Evolutionary conservation across 306 rosid species (phyloP).

Genomic region (Luffa acutangula): DNA sequence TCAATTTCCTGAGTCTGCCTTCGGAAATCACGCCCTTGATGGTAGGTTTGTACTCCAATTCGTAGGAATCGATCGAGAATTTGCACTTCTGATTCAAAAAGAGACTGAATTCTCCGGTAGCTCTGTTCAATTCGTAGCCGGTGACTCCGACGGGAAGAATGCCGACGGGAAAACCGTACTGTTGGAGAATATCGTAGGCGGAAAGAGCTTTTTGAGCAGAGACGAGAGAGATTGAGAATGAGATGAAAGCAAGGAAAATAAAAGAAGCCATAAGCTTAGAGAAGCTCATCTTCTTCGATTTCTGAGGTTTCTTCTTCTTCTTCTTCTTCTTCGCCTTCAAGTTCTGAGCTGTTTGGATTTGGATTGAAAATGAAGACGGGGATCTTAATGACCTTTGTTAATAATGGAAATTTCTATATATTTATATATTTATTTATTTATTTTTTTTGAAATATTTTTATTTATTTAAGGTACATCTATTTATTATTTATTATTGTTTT

Average conservation of each 20-base stretch:
- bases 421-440: too few relatives aligned
- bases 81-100: constrained; percentile 22
- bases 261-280: background rate
- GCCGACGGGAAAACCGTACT: constrained; percentile 48
- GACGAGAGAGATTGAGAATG: background rate
- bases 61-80: constrained; percentile 26
- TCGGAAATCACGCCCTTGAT: constrained; percentile 32
- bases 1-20: constrained; percentile 22
- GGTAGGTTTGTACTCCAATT: constrained; percentile 32
- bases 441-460: too few relatives aligned
- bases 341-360: background rate
- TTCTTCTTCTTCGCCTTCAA: background rate
- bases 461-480: too few relatives aligned
- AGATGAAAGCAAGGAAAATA: background rate
- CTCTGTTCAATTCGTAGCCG: constrained; percentile 33
- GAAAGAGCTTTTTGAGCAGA: constrained; percentile 10
- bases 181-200: constrained; percentile 39
- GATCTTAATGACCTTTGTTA: background rate
- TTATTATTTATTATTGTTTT: too few relatives aligned
- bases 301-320: background rate
- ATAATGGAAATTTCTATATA: background rate
- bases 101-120: constrained; percentile 32
- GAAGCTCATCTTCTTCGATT: background rate
- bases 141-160: constrained; percentile 47
- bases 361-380: background rate